phyloP scores from a whole-genome alignment of 306 rosid species.

The Amphicarpaea edgeworthii region DNA sequence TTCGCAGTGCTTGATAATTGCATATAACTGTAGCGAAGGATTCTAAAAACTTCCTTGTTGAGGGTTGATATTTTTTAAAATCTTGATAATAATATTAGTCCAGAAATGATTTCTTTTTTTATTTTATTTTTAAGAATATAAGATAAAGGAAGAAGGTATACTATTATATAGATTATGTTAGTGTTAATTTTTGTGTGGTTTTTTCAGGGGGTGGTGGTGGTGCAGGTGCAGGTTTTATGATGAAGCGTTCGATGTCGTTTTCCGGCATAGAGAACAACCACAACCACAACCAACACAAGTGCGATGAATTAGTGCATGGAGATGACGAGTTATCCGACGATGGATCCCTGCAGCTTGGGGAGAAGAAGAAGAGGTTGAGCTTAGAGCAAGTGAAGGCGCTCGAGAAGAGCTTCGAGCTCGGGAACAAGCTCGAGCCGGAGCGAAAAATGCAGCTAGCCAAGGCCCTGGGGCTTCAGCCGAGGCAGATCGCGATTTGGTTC shows the following conservation, averaged over 20 bases:
- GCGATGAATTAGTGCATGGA: constrained; percentile 51
- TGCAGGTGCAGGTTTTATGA: constrained; percentile 61
- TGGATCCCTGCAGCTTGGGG: constrained; percentile 76
- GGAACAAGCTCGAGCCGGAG: constrained; percentile 95
- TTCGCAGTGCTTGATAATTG: background rate
- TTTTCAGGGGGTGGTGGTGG: background rate
- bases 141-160: background rate
- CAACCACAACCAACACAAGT: constrained; percentile 19
- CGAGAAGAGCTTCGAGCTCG: constrained; percentile 92
- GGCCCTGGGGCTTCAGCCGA: constrained; percentile 82
- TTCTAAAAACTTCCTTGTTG: too few relatives aligned
- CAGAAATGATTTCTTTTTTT: background rate
- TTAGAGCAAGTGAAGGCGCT: constrained; percentile 89
- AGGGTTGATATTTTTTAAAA: background rate
- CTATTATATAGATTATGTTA: background rate
- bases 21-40: background rate
- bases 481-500: constrained; percentile 95
- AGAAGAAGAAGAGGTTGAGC: constrained; percentile 89
- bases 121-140: background rate
- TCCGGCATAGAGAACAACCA: constrained; percentile 69
- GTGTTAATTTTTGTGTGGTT: background rate
- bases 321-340: constrained; percentile 91
- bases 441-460: constrained; percentile 87
- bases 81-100: background rate
- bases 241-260: constrained; percentile 92